Evolutionary conservation across 805 yeast genomes (phyloP).

Genomic region (Wickerhamomyces sydowiorum): DNA sequence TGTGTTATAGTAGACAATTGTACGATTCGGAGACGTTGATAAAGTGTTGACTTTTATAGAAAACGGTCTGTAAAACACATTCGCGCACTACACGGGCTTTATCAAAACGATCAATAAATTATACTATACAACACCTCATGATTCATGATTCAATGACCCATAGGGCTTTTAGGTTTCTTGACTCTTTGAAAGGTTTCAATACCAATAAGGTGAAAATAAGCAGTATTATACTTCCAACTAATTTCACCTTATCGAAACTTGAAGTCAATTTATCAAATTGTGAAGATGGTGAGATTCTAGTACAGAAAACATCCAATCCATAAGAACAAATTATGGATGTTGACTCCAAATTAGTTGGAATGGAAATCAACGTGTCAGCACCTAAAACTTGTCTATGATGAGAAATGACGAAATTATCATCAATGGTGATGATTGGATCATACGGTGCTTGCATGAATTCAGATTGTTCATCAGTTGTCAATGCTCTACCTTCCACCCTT

Average conservation of each 20-base stretch:
- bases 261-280: constrained; percentile 73
- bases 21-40: too few species aligned
- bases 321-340: constrained; percentile 65
- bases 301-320: constrained; percentile 72
- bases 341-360: constrained; percentile 72
- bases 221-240: constrained; percentile 52
- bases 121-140: too few species aligned
- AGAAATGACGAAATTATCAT: constrained; percentile 42
- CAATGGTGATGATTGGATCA: constrained; percentile 51
- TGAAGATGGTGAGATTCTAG: constrained; percentile 72
- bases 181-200: constrained; percentile 52
- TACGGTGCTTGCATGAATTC: constrained; percentile 62
- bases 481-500: constrained; percentile 50
- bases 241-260: constrained; percentile 60
- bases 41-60: too few species aligned
- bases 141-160: constrained; percentile 10
- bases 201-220: constrained; percentile 41
- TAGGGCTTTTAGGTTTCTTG: constrained; percentile 42
- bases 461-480: constrained; percentile 44
- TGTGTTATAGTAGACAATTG: too few species aligned
- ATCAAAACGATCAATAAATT: too few species aligned
- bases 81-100: too few species aligned
- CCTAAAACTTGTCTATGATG: constrained; percentile 41
- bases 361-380: constrained; percentile 32
- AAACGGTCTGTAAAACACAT: too few species aligned